Base-by-base conservation (phyloP, 1,139 yeast species). In the Wickerhamomyces sp. region DNA sequence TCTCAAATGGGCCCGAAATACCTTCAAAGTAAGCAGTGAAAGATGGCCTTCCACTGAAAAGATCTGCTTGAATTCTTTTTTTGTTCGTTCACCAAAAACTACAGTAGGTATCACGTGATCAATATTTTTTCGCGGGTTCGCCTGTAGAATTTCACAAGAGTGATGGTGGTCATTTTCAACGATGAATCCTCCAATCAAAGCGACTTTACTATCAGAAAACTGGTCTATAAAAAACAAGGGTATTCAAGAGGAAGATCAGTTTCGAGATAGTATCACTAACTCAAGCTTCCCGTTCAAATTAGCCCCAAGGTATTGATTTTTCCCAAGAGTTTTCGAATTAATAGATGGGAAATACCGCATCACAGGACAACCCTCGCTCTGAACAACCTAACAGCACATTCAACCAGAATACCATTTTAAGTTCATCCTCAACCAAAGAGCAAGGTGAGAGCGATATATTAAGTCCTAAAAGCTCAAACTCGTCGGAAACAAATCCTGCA, bases 281-380 rank as follows among this genome's bases (percentile, higher is more conserved):
- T 18, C 23, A 18, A 18, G 23, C 3, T 18, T 18, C 23, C 23
- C 23, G 23, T 18, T 18, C 23, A 18, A 5, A 18, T 18, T 18
- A 5, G 23, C 23, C 23, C 23, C 23, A 18, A 18, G 5, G 23
- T 18, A 5, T 18, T 35, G 15, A 7, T 8, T 10, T n/a, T n/a
- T 7, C 32, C 8, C 23, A 18, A 18, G 23, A 13, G 6, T 18
- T 13, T 27, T 29, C 3, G 31, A 10, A 11, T 13, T 27, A 13
- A 23, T 49, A 29, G 37, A 56, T 55, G 58, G 60, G 60, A 47
- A 56, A 54, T 44, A 44, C 45, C 44, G 45, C 57, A 30, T 56
- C 58, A 13, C 48, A 42, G 34, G 54, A 51, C 30, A 27, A 43
- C 41, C 41, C 49, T 42, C 45, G 48, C 47, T 39, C 43, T 18